These are phyloP conservation scores for Boletellus emodensis DNA, from an alignment of 768 basidiomycete genomes.

Conservation along the genomic window DNA sequence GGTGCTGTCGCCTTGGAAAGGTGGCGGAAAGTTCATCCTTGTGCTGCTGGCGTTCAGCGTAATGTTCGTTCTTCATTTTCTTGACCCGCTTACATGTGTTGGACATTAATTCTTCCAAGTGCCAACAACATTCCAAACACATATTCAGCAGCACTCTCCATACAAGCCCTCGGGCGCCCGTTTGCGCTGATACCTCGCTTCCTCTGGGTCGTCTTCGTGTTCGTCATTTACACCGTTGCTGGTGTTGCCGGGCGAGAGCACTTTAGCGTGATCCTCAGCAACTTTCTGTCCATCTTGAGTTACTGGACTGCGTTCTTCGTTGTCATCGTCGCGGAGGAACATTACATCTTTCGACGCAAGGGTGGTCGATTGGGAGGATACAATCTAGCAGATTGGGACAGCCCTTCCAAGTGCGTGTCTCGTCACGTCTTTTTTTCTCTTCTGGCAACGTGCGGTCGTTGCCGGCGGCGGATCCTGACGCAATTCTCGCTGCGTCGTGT, in stretches of 20 bases:
- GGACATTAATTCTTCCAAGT: slow-evolving; percentile 11
- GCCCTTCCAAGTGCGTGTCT: slow-evolving; percentile 31
- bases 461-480: too few relatives aligned
- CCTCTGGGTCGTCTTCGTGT: slow-evolving; percentile 42
- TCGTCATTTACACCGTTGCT: slow-evolving; percentile 36
- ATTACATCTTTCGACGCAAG: slow-evolving; percentile 42
- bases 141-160: slow-evolving; percentile 45
- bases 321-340: slow-evolving; percentile 44
- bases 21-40: slow-evolving; percentile 39
- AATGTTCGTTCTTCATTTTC: slow-evolving; percentile 29
- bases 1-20: slow-evolving; percentile 43
- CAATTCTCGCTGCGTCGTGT: too few relatives aligned
- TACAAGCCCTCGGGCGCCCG: slow-evolving; percentile 41
- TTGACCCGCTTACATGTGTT: not conserved
- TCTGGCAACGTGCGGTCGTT: too few relatives aligned
- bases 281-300: slow-evolving; percentile 40
- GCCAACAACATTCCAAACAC: slow-evolving; percentile 42
- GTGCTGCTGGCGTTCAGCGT: slow-evolving; percentile 42
- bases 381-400: slow-evolving; percentile 47
- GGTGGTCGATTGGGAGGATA: slow-evolving; percentile 46
- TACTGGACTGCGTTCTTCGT: slow-evolving; percentile 49
- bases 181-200: slow-evolving; percentile 44
- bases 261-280: slow-evolving; percentile 40
- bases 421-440: not conserved
- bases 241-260: slow-evolving; percentile 43